Base-by-base conservation (phyloP, 805 yeast species). In the Ogataea ganodermae region DNA sequence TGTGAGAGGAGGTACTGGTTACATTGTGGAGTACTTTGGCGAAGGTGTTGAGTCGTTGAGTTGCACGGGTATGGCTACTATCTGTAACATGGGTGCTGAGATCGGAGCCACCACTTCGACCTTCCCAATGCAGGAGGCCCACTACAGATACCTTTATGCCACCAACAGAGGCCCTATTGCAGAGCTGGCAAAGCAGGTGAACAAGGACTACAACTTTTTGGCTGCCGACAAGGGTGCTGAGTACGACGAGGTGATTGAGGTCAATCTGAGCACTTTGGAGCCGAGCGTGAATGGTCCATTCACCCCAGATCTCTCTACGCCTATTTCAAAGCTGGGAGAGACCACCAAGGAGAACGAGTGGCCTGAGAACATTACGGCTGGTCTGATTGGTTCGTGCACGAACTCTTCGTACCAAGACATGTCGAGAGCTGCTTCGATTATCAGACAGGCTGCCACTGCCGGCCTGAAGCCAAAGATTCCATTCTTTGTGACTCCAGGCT, bases 71-170 rank as follows among this genome's bases (percentile, higher is more conserved):
- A 91, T 91, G 98, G 98, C 95, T 69, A 91, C 98, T 62, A 91
- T 91, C 74, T 91, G 98, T 81, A 91, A 91, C 74, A 91, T 91
- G 98, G 98, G 98, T 79, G 98, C 98, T 59, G 98, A 91, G 75
- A 90, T 91, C 60, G 98, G 98, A 75, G 97, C 97, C 52, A 91
- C 98, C 54, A 91, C 98, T 48, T 91, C 97, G 40, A 89, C 88
- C 52, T 91, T 91, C 95, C 98, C 98, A 69, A 90, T 79, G 88
- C 90, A 89, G 78, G 80, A 83, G 65, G 85, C 92, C 56, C 91
- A 88, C 88, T 81, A 74, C 68, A 86, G 85, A 57, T 92, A 91
- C 76, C 80, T 92, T 69, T 71, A 79, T 53, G 94, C 95, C 48
- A 92, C 98, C 50, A 83, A 82, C 60, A 87, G 98, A 76, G 78